Conservation (phyloP, 257 asterid species). For the Solanum bulbocastanum region DNA sequence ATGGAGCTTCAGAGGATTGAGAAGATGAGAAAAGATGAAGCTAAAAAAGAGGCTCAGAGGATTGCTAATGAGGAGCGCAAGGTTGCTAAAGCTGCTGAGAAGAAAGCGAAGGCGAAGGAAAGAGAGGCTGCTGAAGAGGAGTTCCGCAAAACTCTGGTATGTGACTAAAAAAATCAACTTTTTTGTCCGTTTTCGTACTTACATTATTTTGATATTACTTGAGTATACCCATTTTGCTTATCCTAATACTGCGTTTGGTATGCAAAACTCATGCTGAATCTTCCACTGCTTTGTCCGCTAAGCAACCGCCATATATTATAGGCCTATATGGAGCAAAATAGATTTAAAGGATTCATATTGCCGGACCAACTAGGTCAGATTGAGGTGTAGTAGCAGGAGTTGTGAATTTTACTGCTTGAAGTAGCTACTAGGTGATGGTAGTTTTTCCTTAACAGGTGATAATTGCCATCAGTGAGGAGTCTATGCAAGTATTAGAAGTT, state of each 20-base stretch:
- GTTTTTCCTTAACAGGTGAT: neutral
- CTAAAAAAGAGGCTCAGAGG: conserved; percentile 58
- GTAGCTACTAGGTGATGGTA: neutral
- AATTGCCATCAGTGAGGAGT: neutral
- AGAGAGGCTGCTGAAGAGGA: conserved; percentile 55
- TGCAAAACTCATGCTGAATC: neutral
- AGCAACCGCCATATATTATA: neutral
- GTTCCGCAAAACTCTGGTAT: conserved; percentile 55
- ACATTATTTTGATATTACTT: neutral
- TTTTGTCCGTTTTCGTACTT: neutral
- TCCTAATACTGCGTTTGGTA: neutral
- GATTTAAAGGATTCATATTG: neutral
- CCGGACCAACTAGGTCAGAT: neutral
- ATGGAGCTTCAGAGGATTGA: conserved; percentile 69
- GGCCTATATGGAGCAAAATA: neutral
- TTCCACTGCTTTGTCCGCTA: neutral
- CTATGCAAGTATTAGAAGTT: neutral
- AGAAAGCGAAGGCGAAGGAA: conserved; percentile 65
- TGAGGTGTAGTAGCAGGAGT: neutral
- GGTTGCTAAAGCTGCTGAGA: conserved; percentile 68
- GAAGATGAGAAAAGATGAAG: conserved; percentile 51
- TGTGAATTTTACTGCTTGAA: neutral
- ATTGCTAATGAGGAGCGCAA: conserved; percentile 65
- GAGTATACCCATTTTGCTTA: neutral
- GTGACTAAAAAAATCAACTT: neutral